phyloP scores from a whole-genome alignment of 2,329 filamentous ascomycete species.

The Cladophialophora bantiana region DNA sequence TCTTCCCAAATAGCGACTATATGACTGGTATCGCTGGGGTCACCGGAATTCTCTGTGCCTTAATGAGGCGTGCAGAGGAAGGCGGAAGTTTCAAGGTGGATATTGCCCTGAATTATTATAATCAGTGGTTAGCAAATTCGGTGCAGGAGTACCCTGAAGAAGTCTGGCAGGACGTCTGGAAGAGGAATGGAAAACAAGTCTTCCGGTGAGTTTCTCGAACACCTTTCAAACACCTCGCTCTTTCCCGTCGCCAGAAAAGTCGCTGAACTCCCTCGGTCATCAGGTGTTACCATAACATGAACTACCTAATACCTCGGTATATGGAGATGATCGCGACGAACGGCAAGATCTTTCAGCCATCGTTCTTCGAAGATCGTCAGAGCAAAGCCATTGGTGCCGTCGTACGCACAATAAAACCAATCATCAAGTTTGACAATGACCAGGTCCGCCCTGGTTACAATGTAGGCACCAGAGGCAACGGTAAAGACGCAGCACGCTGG shows the following conservation, averaged over 20 bases:
- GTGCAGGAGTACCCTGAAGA: slow-evolving; percentile 50
- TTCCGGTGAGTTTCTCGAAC: slow-evolving; percentile 53
- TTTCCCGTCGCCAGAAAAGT: background rate
- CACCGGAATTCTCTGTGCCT: slow-evolving; percentile 69
- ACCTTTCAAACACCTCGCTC: background rate
- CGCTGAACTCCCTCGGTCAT: background rate
- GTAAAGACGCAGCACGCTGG: slow-evolving; percentile 58
- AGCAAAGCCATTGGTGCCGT: slow-evolving; percentile 49
- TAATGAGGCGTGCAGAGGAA: slow-evolving; percentile 66
- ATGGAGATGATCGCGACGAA: slow-evolving; percentile 52
- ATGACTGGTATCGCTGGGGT: slow-evolving; percentile 76
- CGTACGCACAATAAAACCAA: slow-evolving; percentile 54
- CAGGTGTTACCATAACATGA: slow-evolving; percentile 55
- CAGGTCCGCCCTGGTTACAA: slow-evolving; percentile 55
- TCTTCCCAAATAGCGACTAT: slow-evolving; percentile 66
- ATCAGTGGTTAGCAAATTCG: slow-evolving; percentile 51
- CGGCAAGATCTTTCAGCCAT: slow-evolving; percentile 54
- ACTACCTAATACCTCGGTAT: slow-evolving; percentile 50
- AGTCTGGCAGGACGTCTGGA: slow-evolving; percentile 59
- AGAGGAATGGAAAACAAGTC: slow-evolving; percentile 53
- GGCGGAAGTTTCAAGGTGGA: slow-evolving; percentile 50
- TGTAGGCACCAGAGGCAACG: slow-evolving; percentile 60
- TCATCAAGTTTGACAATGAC: slow-evolving; percentile 50
- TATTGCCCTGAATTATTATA: slow-evolving; percentile 46
- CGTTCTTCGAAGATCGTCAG: slow-evolving; percentile 57